Conservation (phyloP, 805 yeast genomes). For the Candida ovalis region DNA sequence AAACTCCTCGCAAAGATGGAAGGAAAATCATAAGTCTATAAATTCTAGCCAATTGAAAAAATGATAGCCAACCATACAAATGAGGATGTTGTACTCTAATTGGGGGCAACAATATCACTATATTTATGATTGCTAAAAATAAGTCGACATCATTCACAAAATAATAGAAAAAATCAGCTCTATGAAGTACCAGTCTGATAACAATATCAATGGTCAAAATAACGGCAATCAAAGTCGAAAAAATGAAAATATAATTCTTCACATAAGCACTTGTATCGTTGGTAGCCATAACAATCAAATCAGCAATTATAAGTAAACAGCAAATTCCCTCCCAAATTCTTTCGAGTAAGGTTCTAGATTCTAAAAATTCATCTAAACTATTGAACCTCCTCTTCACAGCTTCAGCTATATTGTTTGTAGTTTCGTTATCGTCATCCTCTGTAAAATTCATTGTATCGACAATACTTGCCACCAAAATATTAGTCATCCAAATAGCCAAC, state of each 20-base stretch:
- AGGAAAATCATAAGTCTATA: constrained; percentile 61
- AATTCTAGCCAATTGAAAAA: constrained; percentile 66
- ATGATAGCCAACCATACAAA: constrained; percentile 71
- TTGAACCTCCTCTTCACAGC: background rate
- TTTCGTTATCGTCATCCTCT: constrained; percentile 30
- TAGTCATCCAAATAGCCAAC: constrained; percentile 75
- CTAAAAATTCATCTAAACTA: background rate
- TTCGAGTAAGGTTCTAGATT: background rate
- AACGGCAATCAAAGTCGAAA: constrained; percentile 44
- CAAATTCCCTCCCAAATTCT: constrained; percentile 23
- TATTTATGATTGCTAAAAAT: constrained; percentile 52
- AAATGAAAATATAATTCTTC: constrained; percentile 29
- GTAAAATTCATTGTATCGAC: constrained; percentile 62
- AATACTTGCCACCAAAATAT: constrained; percentile 74
- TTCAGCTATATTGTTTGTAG: background rate
- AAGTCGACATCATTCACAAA: constrained; percentile 50
- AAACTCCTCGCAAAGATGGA: constrained; percentile 52
- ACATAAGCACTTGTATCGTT: constrained; percentile 31
- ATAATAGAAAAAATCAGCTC: constrained; percentile 46
- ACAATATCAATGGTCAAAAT: constrained; percentile 49
- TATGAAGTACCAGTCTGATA: constrained; percentile 42
- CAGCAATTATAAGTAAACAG: constrained; percentile 33
- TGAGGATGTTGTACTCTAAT: constrained; percentile 44
- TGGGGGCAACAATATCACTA: constrained; percentile 49
- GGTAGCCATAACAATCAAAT: constrained; percentile 45